phyloP scores from a whole-genome alignment of 2,329 filamentous ascomycete genomes.

The Neonectria faginata region DNA sequence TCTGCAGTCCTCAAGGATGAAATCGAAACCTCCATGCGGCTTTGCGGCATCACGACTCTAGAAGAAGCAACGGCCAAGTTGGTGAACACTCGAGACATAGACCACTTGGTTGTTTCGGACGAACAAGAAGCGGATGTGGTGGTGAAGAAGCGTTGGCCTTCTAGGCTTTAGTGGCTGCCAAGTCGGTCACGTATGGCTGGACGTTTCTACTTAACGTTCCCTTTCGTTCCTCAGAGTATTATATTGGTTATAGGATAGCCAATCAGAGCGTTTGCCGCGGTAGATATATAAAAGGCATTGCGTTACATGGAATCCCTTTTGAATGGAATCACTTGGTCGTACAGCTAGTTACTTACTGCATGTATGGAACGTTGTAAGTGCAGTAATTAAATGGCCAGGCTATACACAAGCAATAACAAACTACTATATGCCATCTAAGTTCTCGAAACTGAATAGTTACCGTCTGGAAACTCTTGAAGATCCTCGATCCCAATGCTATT shows the following conservation, averaged over 20 bases:
- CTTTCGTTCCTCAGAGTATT: no score
- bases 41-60: slow-evolving; percentile 41
- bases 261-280: background rate
- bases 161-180: slow-evolving; percentile 9
- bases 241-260: background rate
- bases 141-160: background rate
- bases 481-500: slow-evolving; percentile 30
- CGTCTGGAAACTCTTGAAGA: slow-evolving; percentile 25
- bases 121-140: slow-evolving; percentile 9
- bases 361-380: background rate
- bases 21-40: slow-evolving; percentile 43
- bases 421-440: background rate
- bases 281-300: background rate
- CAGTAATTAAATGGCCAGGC: background rate
- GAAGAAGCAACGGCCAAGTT: slow-evolving; percentile 34
- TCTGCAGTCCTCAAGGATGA: slow-evolving; percentile 41
- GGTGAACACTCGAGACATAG: slow-evolving; percentile 43
- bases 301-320: background rate
- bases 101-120: slow-evolving; percentile 38
- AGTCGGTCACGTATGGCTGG: no score
- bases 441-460: slow-evolving; percentile 6
- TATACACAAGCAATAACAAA: no score
- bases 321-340: no score
- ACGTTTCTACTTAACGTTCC: no score
- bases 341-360: background rate